These are phyloP conservation scores for Knoxdaviesia proteae DNA, from an alignment of 2,329 filamentous ascomycete genomes.

Conservation along the genomic window DNA sequence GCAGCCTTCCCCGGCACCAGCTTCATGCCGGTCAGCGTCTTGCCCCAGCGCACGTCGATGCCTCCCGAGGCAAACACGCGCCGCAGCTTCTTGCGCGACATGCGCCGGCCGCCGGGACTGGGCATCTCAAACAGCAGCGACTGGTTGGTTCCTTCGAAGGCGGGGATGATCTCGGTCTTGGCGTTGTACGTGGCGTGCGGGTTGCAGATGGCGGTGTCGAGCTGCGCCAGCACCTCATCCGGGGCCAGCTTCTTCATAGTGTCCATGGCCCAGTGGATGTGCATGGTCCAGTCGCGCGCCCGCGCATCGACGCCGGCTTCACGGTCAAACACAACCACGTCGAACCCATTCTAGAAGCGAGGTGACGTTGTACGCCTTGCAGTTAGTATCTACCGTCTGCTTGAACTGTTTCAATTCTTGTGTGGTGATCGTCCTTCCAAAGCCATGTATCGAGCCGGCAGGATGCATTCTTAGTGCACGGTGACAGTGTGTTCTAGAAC, in stretches of 20 bases:
- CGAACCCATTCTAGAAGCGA: slow-evolving; percentile 11
- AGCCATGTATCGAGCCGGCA: too few relatives aligned
- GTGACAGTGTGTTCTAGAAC: too few relatives aligned
- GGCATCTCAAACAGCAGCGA: slow-evolving; percentile 14
- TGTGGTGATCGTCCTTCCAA: too few relatives aligned
- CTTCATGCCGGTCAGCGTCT: slow-evolving; percentile 5
- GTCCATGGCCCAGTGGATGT: slow-evolving; percentile 18
- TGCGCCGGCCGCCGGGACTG: slow-evolving; percentile 13
- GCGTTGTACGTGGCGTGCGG: slow-evolving; percentile 12
- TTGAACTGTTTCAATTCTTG: too few relatives aligned
- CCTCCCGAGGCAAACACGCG: slow-evolving; percentile 10
- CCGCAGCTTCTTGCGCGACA: slow-evolving; percentile 14
- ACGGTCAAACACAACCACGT: slow-evolving; percentile 12
- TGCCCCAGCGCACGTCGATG: slow-evolving; percentile 14
- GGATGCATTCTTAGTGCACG: too few relatives aligned
- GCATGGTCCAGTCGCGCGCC: slow-evolving; percentile 17
- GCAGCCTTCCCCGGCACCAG: slow-evolving; percentile 3
- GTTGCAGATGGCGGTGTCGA: slow-evolving; percentile 14
- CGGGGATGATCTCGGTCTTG: slow-evolving; percentile 11
- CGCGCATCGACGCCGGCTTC: slow-evolving; percentile 11
- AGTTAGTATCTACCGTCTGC: too few relatives aligned
- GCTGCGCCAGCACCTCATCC: slow-evolving; percentile 9
- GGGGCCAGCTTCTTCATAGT: slow-evolving; percentile 14
- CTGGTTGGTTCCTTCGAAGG: slow-evolving; percentile 15
- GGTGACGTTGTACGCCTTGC: not conserved